Conservation (phyloP, 345 rosid genomes). For the Moricandia moricandioides region DNA sequence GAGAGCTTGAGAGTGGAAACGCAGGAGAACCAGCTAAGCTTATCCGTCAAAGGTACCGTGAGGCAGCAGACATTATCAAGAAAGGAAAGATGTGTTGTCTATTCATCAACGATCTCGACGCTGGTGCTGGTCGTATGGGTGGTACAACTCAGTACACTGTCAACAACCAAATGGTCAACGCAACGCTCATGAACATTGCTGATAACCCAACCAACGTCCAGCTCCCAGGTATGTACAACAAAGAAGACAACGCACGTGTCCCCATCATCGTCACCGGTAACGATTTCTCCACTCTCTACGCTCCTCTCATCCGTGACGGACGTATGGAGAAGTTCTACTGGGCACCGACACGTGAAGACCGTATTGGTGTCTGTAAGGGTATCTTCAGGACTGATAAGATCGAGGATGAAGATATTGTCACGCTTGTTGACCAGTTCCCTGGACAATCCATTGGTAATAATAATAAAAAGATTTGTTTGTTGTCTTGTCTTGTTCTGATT, state of each 20-base stretch:
- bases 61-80: conserved; percentile 89
- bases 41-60: conserved; percentile 98
- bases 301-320: conserved; percentile 98
- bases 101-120: conserved; percentile 97
- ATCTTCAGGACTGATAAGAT: conserved; percentile 73
- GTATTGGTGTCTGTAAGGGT: conserved; percentile 88
- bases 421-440: conserved; percentile 81
- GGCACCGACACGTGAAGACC: conserved; percentile 95
- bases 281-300: conserved; percentile 96
- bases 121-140: conserved; percentile 93
- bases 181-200: conserved; percentile 99
- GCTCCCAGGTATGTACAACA: conserved; percentile 99
- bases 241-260: conserved; percentile 90
- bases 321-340: conserved; percentile 99
- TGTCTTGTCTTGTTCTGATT: background rate
- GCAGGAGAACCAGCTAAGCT: conserved; percentile 95
- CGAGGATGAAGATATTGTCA: conserved; percentile 51
- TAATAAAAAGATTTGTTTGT: background rate
- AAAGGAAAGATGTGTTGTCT: conserved; percentile 96
- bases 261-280: conserved; percentile 97
- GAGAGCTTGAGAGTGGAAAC: conserved; percentile 98
- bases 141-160: conserved; percentile 98
- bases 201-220: conserved; percentile 91
- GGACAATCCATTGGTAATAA: conserved; percentile 89
- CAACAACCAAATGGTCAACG: conserved; percentile 99